These are phyloP conservation scores for Candida railenensis DNA, from an alignment of 805 yeast species.

Conservation along the genomic window DNA sequence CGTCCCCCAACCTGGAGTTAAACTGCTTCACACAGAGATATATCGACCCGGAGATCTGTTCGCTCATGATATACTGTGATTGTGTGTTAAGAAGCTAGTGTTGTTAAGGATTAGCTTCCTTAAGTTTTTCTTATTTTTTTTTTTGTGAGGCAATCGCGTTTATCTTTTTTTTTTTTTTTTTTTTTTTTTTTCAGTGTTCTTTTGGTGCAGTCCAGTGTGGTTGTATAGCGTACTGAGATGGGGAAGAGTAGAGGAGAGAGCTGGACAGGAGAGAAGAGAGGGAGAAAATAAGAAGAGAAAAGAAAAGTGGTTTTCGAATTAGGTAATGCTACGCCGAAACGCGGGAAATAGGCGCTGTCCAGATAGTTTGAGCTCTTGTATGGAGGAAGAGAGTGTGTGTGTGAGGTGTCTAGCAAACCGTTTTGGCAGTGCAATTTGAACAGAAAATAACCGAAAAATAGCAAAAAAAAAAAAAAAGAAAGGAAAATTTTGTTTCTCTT, in stretches of 20 bases:
- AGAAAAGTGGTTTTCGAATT: too few species aligned
- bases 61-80: background rate
- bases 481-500: background rate
- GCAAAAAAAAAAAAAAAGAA: background rate
- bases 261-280: too few species aligned
- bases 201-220: too few species aligned
- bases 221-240: too few species aligned
- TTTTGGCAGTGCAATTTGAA: background rate
- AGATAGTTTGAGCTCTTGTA: too few species aligned
- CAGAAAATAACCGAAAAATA: background rate
- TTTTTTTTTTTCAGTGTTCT: background rate
- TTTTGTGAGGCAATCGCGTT: background rate
- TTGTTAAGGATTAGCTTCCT: background rate
- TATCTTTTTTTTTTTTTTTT: background rate
- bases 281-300: too few species aligned
- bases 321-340: too few species aligned
- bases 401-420: too few species aligned
- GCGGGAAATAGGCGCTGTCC: too few species aligned
- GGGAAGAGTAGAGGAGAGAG: too few species aligned
- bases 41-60: slow-evolving; percentile 21
- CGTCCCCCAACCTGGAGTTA: slow-evolving; percentile 85
- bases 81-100: background rate
- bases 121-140: background rate
- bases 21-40: slow-evolving; percentile 80
- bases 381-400: too few species aligned